phyloP scores from a whole-genome alignment of 768 basidiomycete genomes.

The Tulasnella sp. region DNA sequence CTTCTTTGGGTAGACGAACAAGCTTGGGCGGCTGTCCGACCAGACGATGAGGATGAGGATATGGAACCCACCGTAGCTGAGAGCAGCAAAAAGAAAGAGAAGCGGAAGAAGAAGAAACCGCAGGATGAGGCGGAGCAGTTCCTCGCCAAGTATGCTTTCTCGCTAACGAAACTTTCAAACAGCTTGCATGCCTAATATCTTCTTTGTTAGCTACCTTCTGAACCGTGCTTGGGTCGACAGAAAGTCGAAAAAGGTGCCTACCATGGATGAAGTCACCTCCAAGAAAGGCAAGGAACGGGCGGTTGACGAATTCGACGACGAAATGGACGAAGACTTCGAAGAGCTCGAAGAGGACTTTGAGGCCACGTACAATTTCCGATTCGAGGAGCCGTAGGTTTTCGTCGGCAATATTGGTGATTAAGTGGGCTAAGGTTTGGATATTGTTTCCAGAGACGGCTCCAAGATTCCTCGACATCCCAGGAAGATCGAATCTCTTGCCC shows the following conservation, averaged over 20 bases:
- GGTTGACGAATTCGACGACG: conserved; percentile 15
- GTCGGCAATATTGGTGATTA: background rate
- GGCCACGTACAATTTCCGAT: conserved; percentile 94
- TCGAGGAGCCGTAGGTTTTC: conserved; percentile 81
- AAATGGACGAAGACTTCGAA: conserved; percentile 63
- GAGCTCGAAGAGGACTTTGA: conserved; percentile 89
- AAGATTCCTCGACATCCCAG: conserved; percentile 70
- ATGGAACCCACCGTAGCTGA: conserved; percentile 18
- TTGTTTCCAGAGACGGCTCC: conserved; percentile 42
- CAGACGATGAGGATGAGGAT: conserved; percentile 23
- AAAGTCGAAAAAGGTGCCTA: conserved; percentile 51
- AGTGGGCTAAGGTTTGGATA: conserved; percentile 15
- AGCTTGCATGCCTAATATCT: background rate
- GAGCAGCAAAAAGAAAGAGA: conserved; percentile 24
- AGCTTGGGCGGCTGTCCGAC: conserved; percentile 14
- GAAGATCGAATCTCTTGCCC: conserved; percentile 36
- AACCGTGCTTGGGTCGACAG: conserved; percentile 94
- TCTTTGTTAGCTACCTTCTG: conserved; percentile 66
- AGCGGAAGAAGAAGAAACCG: conserved; percentile 18
- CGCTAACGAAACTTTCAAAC: background rate
- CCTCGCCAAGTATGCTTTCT: conserved; percentile 64
- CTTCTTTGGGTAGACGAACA: conserved; percentile 47
- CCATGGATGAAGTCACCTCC: conserved; percentile 66
- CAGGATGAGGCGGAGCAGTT: conserved; percentile 62
- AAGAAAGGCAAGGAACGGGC: conserved; percentile 17